Conservation (phyloP, 2,329 filamentous ascomycete species). For the Epichloe sylvatica region DNA sequence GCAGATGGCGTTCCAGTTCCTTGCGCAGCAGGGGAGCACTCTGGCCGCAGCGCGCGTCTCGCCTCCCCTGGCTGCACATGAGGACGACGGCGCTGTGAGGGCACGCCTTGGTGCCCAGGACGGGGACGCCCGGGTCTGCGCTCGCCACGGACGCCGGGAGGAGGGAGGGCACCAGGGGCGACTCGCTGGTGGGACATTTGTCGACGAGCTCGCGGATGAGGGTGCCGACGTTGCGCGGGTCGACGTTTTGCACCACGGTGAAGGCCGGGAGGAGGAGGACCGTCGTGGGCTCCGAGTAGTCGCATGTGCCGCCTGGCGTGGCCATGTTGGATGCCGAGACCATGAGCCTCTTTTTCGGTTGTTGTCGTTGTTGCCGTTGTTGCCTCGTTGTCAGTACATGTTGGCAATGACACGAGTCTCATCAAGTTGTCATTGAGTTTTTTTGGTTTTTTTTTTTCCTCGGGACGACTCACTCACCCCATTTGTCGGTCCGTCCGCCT, state of each 20-base stretch:
- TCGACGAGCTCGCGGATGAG: constrained; percentile 61
- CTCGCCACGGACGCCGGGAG: constrained; percentile 18
- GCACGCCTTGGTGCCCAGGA: constrained; percentile 35
- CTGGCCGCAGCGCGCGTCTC: constrained; percentile 88
- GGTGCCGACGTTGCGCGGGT: constrained; percentile 55
- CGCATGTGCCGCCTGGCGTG: constrained; percentile 51
- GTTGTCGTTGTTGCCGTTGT: too few species aligned
- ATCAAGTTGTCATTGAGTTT: too few species aligned
- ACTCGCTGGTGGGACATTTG: constrained; percentile 57
- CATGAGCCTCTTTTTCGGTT: constrained; percentile 55
- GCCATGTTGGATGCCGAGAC: constrained; percentile 87
- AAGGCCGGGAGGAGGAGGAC: constrained; percentile 78
- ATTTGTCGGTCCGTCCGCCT: constrained; percentile 45
- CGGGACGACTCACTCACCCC: constrained; percentile 35
- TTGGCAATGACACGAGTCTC: too few species aligned
- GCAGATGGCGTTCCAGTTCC: constrained; percentile 80
- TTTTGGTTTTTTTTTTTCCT: not conserved
- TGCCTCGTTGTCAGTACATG: too few species aligned
- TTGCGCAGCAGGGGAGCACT: constrained; percentile 77
- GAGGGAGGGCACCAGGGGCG: constrained; percentile 36
- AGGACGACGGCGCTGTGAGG: constrained; percentile 80
- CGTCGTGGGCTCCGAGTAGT: constrained; percentile 57
- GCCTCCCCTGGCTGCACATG: constrained; percentile 87
- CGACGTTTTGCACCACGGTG: constrained; percentile 69
- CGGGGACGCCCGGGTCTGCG: constrained; percentile 15